Conservation (phyloP, 1,139 yeast genomes). For the Suhomyces anneliseae region DNA sequence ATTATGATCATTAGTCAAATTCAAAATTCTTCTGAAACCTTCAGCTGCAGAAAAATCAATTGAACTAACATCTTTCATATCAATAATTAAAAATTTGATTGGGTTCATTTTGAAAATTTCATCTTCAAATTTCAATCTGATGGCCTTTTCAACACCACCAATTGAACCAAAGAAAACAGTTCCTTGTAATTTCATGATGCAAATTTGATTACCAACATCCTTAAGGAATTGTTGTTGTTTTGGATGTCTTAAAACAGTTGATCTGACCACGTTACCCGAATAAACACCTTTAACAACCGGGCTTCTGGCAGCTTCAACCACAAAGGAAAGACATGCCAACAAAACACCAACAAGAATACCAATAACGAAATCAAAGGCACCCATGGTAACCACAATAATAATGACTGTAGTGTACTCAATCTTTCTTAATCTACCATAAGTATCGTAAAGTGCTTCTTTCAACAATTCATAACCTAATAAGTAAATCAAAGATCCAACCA, state of each 20-base stretch:
- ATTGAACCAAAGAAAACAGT: conserved; percentile 92
- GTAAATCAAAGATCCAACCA: conserved; percentile 90
- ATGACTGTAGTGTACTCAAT: conserved; percentile 85
- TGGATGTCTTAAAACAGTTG: conserved; percentile 91
- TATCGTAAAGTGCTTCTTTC: conserved; percentile 83
- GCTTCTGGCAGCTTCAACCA: conserved; percentile 83
- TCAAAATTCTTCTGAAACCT: conserved; percentile 85
- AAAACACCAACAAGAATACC: conserved; percentile 91
- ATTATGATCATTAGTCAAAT: conserved; percentile 66
- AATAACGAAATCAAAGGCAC: conserved; percentile 88
- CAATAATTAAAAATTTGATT: conserved; percentile 77
- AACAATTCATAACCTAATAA: conserved; percentile 86
- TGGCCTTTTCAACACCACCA: conserved; percentile 80
- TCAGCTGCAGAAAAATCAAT: conserved; percentile 96
- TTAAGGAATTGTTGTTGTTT: conserved; percentile 82
- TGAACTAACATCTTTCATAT: conserved; percentile 77
- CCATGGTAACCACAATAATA: conserved; percentile 89
- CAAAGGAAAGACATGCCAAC: conserved; percentile 88
- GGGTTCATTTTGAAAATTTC: conserved; percentile 54
- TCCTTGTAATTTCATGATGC: conserved; percentile 83
- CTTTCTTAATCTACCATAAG: conserved; percentile 69
- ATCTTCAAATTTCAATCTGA: conserved; percentile 65
- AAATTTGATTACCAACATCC: conserved; percentile 88
- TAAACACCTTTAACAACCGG: conserved; percentile 82
- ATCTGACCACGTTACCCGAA: conserved; percentile 86